phyloP scores from a whole-genome alignment of 495 filamentous ascomycete species.

The Copromyces sp. region DNA sequence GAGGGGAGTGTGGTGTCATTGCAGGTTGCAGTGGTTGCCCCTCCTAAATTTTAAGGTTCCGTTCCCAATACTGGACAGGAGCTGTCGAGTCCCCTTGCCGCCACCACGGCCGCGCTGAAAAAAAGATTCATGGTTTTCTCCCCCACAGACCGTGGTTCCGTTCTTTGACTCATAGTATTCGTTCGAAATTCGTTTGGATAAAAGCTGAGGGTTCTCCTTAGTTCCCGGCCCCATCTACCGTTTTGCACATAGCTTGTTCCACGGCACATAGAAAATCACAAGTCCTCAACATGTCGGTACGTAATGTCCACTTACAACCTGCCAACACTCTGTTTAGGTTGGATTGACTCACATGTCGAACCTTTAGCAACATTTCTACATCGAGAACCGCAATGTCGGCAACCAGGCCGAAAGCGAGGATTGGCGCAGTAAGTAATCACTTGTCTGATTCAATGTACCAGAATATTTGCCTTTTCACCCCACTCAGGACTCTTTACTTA shows the following conservation, averaged over 20 bases:
- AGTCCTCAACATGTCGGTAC: not conserved
- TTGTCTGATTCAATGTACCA: not conserved
- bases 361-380: slow-evolving; percentile 50
- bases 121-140: not conserved
- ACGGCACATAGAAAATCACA: not conserved
- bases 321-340: not conserved
- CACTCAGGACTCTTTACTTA: slow-evolving; percentile 1
- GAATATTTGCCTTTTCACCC: not conserved
- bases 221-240: not conserved
- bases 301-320: not conserved
- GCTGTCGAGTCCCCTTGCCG: not conserved
- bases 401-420: slow-evolving; percentile 74
- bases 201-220: not conserved
- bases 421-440: slow-evolving; percentile 62
- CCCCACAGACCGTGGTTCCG: not conserved
- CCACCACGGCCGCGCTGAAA: not conserved
- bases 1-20: not conserved
- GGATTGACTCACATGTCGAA: slow-evolving; percentile 10
- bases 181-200: not conserved
- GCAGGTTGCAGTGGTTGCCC: not conserved
- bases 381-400: slow-evolving; percentile 82
- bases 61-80: not conserved
- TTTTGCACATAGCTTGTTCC: not conserved
- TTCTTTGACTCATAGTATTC: not conserved
- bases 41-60: not conserved